Conservation (phyloP, 495 filamentous ascomycete species). For the Aeminium ludgeri region DNA sequence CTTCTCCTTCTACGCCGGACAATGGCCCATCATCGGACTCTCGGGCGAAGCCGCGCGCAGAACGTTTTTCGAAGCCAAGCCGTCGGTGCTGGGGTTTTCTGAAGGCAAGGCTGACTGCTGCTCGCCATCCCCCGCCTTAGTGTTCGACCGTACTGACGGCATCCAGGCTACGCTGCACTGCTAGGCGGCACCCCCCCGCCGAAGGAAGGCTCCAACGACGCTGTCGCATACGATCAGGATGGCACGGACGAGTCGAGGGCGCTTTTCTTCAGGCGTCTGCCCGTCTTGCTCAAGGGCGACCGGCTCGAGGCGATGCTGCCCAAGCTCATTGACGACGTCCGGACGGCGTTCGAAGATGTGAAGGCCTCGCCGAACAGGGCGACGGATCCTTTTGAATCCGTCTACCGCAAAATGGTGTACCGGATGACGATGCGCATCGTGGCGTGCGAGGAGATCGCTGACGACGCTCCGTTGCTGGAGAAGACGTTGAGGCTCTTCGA, state of each 20-base stretch:
- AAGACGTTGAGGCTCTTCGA: constrained; percentile 25
- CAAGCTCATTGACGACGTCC: constrained; percentile 21
- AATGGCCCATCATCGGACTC: constrained; percentile 27
- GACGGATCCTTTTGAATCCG: constrained; percentile 27
- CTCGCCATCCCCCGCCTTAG: too few relatives aligned
- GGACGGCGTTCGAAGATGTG: constrained; percentile 16
- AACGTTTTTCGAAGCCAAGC: constrained; percentile 28
- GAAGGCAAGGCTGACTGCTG: too few relatives aligned
- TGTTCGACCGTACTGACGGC: too few relatives aligned
- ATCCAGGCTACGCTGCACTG: constrained; percentile 14
- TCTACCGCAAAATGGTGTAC: constrained; percentile 30
- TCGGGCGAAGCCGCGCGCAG: constrained; percentile 26
- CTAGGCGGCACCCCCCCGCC: constrained; percentile 9
- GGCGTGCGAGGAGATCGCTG: constrained; percentile 28
- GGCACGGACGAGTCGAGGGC: neutral
- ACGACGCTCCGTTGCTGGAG: constrained; percentile 21
- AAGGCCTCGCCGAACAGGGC: constrained; percentile 13
- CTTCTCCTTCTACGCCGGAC: constrained; percentile 35
- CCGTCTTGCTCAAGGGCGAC: constrained; percentile 5
- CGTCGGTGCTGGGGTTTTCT: constrained; percentile 22
- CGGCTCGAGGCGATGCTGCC: constrained; percentile 21
- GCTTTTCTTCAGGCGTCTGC: constrained; percentile 6
- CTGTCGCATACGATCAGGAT: neutral
- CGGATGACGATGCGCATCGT: constrained; percentile 25
- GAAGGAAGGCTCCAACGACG: neutral